These are phyloP conservation scores for Suillus brevipes DNA, from an alignment of 768 basidiomycete species.

Conservation along the genomic window DNA sequence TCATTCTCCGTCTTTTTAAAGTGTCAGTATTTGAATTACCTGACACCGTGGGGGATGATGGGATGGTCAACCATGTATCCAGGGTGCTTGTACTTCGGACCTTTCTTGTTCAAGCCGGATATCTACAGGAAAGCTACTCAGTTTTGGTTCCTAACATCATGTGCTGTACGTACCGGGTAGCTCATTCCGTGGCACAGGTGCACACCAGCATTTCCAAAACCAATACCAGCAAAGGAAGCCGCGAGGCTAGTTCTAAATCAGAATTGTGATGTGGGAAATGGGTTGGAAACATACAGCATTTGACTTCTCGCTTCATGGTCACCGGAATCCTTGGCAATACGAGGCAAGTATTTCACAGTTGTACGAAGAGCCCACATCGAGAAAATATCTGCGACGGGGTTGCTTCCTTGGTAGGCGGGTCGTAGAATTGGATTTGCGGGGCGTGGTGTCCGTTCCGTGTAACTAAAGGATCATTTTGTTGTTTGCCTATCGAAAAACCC, in stretches of 20 bases:
- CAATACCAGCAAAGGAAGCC: conserved; percentile 92
- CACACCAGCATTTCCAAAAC: conserved; percentile 92
- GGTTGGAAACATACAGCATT: conserved; percentile 68
- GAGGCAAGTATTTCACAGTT: conserved; percentile 85
- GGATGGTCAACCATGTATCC: conserved; percentile 85
- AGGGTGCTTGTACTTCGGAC: conserved; percentile 88
- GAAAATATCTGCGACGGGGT: conserved; percentile 95
- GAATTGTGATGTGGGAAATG: not conserved
- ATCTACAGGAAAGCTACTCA: conserved; percentile 49
- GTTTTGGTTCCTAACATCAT: conserved; percentile 4
- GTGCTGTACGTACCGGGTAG: conserved; percentile 60
- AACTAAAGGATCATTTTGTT: conserved; percentile 44
- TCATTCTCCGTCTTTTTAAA: not conserved
- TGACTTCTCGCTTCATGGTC: conserved; percentile 84
- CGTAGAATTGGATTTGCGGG: conserved; percentile 88
- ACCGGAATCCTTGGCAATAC: conserved; percentile 74
- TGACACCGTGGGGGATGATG: conserved; percentile 92
- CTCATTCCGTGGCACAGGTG: conserved; percentile 91
- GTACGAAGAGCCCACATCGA: conserved; percentile 91
- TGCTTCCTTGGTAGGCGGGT: conserved; percentile 92
- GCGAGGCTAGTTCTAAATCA: conserved; percentile 58
- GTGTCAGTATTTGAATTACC: conserved; percentile 36
- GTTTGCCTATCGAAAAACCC: not conserved
- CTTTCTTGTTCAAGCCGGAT: conserved; percentile 91
- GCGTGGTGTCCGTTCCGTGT: conserved; percentile 85